phyloP scores from a whole-genome alignment of 2,329 filamentous ascomycete species.

The Microcyclospora pomicola region DNA sequence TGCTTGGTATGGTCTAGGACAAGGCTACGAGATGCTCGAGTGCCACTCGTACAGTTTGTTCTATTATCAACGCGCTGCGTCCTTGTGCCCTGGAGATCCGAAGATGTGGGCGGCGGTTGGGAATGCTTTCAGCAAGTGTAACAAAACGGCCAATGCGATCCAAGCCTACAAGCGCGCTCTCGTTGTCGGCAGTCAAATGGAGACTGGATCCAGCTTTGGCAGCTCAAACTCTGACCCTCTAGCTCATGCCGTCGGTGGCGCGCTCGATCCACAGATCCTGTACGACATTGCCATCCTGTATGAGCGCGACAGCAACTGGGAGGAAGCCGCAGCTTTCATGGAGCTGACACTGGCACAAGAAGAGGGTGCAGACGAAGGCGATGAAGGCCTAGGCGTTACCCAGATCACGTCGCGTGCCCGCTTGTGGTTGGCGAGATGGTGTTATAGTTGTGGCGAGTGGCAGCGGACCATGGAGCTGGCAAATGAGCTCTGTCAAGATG shows the following conservation, averaged over 20 bases:
- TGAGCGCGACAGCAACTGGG: conserved; percentile 61
- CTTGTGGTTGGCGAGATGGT: conserved; percentile 80
- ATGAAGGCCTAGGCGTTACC: conserved; percentile 64
- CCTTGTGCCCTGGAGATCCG: conserved; percentile 84
- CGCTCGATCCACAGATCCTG: conserved; percentile 81
- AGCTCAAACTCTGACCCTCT: conserved; percentile 25
- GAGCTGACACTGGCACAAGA: conserved; percentile 89
- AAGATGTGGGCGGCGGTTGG: conserved; percentile 99
- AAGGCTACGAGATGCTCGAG: conserved; percentile 94
- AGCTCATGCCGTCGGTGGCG: conserved; percentile 35
- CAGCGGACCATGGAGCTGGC: conserved; percentile 65
- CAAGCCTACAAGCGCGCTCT: conserved; percentile 88
- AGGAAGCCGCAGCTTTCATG: conserved; percentile 86
- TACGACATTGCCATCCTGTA: conserved; percentile 84
- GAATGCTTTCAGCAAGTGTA: conserved; percentile 81
- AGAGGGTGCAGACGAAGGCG: conserved; percentile 45
- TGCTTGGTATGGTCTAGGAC: conserved; percentile 93
- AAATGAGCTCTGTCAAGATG: conserved; percentile 87
- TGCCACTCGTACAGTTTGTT: conserved; percentile 96
- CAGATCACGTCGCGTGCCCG: conserved; percentile 82
- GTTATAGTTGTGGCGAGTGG: conserved; percentile 63
- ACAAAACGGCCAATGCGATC: conserved; percentile 75
- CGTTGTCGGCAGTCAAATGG: conserved; percentile 75
- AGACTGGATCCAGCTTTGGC: conserved; percentile 38
- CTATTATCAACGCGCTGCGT: conserved; percentile 93